A percentile compares a stretch with the other conserved stretches of the same genome.
Evolutionary conservation across 805 yeast genomes (phyloP).

Genomic region (Spathaspora gorwiae): DNA sequence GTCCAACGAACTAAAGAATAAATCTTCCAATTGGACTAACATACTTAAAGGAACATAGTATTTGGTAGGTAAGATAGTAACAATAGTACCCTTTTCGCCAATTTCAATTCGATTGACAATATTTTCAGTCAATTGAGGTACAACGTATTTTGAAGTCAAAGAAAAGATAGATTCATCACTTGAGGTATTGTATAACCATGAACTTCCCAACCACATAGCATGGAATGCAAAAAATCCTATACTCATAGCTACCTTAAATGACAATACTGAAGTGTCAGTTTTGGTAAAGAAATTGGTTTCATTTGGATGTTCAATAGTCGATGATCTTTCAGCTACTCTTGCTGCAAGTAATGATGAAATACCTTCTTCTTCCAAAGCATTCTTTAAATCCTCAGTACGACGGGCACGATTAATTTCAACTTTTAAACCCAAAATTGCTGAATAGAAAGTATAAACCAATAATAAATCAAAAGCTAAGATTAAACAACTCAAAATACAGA

Average conservation of each 20-base stretch:
- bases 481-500: conserved; percentile 69
- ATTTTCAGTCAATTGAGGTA: conserved; percentile 33
- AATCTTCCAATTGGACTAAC: conserved; percentile 59
- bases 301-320: conserved; percentile 32
- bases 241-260: conserved; percentile 58
- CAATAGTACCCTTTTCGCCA: conserved; percentile 48
- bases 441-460: conserved; percentile 72
- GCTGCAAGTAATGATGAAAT: conserved; percentile 66
- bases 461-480: conserved; percentile 68
- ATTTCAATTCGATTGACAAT: conserved; percentile 42
- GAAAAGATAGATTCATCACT: conserved; percentile 6
- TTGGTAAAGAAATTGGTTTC: conserved; percentile 19
- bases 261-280: conserved; percentile 34
- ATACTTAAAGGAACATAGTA: conserved; percentile 55
- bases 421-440: conserved; percentile 81
- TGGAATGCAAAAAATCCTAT: conserved; percentile 59
- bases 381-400: conserved; percentile 70
- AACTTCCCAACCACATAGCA: conserved; percentile 62
- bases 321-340: conserved; percentile 52
- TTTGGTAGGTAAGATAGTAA: conserved; percentile 54
- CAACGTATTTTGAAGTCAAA: conserved; percentile 3
- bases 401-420: conserved; percentile 85
- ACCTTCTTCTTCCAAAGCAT: conserved; percentile 90
- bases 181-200: conserved; percentile 51
- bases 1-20: conserved; percentile 46